Percentiles rank a stretch among this genome's conserved stretches.
These are phyloP conservation scores for Globisporangium canariense DNA, from an alignment of 352 stramenopile genomes.

Conservation along the genomic window DNA sequence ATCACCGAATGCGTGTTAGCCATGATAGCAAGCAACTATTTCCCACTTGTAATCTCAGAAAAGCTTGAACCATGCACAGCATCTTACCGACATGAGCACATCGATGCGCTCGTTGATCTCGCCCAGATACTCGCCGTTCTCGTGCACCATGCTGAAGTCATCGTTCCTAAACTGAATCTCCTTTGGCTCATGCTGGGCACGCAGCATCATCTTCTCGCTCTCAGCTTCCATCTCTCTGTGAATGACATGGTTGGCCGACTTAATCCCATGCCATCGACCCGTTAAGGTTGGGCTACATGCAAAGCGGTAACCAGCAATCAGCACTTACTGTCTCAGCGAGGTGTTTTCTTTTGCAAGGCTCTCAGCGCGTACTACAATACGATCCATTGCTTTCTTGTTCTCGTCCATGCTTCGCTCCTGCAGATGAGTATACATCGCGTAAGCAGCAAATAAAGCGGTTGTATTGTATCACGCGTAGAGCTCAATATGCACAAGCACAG, in stretches of 20 bases:
- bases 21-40: not conserved
- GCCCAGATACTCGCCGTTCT: slow-evolving; percentile 50
- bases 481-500: not conserved
- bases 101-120: slow-evolving; percentile 81
- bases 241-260: not conserved
- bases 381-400: slow-evolving; percentile 59
- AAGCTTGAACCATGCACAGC: not conserved
- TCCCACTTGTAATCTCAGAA: not conserved
- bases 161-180: slow-evolving; percentile 30
- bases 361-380: slow-evolving; percentile 41
- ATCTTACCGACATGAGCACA: slow-evolving; percentile 65
- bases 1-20: not conserved
- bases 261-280: not conserved
- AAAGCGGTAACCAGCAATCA: not conserved
- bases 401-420: slow-evolving; percentile 50
- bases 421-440: not conserved
- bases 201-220: slow-evolving; percentile 53
- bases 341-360: slow-evolving; percentile 65
- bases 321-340: slow-evolving; percentile 53
- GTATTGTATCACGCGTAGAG: not conserved
- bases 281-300: not conserved
- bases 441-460: not conserved
- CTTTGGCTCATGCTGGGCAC: slow-evolving; percentile 40
- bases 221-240: slow-evolving; percentile 56
- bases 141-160: slow-evolving; percentile 33